Conservation (phyloP, 768 basidiomycete genomes). For the Leccinum longicurvipes region DNA sequence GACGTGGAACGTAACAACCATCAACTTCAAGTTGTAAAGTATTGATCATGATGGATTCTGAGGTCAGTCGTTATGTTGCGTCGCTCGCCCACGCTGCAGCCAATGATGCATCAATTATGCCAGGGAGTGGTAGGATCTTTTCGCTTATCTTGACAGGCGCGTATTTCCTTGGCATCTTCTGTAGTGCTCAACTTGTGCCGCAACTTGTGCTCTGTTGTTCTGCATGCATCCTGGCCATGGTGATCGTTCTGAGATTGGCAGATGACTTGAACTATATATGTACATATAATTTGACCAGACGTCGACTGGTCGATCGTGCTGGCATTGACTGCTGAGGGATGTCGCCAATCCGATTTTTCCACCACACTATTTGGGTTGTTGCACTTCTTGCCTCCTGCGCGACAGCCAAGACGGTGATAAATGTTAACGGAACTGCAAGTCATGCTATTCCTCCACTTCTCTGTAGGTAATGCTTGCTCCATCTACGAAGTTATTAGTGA, state of each 20-base stretch:
- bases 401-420: conserved; percentile 33
- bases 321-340: conserved; percentile 6
- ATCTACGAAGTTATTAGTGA: not conserved
- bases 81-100: too few relatives aligned
- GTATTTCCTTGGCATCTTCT: not conserved
- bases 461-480: conserved; percentile 36
- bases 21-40: not conserved
- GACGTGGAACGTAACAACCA: too few relatives aligned
- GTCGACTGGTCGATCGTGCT: too few relatives aligned
- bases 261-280: not conserved
- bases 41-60: not conserved
- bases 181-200: too few relatives aligned
- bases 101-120: not conserved
- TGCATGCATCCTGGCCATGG: too few relatives aligned
- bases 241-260: too few relatives aligned
- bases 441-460: conserved; percentile 51
- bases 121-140: not conserved
- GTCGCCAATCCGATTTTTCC: conserved; percentile 4
- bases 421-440: conserved; percentile 43
- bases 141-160: not conserved
- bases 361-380: not conserved
- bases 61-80: not conserved
- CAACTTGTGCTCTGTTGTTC: not conserved
- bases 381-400: conserved; percentile 1
- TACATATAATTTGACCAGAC: not conserved